A percentile compares a stretch with the other conserved stretches of the same genome.
Conservation (phyloP, 345 rosid species). For the Citrus sp. region DNA sequence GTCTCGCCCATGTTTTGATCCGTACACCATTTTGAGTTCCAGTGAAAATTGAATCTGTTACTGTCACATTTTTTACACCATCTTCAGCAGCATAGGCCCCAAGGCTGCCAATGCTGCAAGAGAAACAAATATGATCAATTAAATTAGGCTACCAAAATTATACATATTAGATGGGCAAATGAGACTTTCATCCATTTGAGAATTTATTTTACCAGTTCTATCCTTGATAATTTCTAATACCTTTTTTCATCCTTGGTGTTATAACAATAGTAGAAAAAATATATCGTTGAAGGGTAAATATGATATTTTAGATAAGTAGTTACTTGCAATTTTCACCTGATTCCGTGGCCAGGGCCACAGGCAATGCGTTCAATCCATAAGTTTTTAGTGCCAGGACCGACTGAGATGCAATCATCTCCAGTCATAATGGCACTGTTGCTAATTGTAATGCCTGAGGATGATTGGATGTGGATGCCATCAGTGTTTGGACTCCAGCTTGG, state of each 20-base stretch:
- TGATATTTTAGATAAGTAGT: background rate
- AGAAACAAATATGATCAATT: background rate
- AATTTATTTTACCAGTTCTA: no score
- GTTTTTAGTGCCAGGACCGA: constrained; percentile 50
- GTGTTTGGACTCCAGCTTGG: constrained; percentile 56
- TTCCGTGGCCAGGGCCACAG: constrained; percentile 75
- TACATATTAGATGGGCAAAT: background rate
- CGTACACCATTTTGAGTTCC: constrained; percentile 53
- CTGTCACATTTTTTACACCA: constrained; percentile 44
- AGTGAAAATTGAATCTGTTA: constrained; percentile 32
- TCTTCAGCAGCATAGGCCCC: constrained; percentile 34
- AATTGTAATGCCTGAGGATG: constrained; percentile 41
- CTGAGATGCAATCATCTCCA: constrained; percentile 61
- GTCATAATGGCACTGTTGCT: constrained; percentile 34
- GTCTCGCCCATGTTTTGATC: constrained; percentile 57
- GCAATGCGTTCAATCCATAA: constrained; percentile 38
- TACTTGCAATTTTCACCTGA: constrained; percentile 30
- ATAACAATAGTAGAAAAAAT: no score
- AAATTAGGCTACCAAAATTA: background rate
- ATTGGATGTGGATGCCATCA: constrained; percentile 50
- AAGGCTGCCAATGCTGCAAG: constrained; percentile 51
- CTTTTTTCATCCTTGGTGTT: no score
- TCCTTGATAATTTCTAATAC: no score
- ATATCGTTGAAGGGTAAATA: no score
- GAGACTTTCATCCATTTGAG: background rate